phyloP scores from a whole-genome alignment of 768 basidiomycete species.

The Artomyces pyxidatus region DNA sequence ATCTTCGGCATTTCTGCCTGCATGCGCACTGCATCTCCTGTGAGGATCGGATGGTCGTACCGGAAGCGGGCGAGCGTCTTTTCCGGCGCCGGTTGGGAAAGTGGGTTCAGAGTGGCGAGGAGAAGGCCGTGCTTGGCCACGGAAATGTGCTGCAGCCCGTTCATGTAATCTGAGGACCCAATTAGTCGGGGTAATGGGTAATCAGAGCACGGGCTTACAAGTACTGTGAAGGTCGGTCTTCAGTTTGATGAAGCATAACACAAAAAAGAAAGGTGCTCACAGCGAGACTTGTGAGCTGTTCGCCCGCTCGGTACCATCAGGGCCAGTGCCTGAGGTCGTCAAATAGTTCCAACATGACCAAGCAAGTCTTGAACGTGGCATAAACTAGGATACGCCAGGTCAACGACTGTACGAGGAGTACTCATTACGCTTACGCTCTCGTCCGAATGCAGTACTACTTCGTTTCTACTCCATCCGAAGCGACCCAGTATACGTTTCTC shows the following conservation, averaged over 20 bases:
- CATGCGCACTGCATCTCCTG: constrained; percentile 44
- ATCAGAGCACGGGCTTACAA: constrained; percentile 7
- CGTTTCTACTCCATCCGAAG: constrained; percentile 63
- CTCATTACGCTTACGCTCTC: constrained; percentile 33
- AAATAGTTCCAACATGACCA: constrained; percentile 82
- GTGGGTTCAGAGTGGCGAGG: constrained; percentile 68
- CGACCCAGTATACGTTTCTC: constrained; percentile 49
- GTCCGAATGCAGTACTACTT: constrained; percentile 62
- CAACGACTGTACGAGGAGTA: background rate
- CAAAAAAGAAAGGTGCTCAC: constrained; percentile 30
- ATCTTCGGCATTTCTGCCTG: constrained; percentile 48
- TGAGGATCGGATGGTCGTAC: constrained; percentile 67
- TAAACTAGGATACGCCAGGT: constrained; percentile 36
- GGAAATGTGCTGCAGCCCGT: constrained; percentile 61
- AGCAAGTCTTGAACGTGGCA: constrained; percentile 51
- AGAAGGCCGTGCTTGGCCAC: constrained; percentile 49
- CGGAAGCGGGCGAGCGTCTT: constrained; percentile 42
- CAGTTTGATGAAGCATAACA: constrained; percentile 1
- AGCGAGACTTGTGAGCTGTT: constrained; percentile 54
- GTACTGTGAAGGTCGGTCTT: constrained; percentile 29
- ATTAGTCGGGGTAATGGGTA: background rate
- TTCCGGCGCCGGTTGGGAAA: constrained; percentile 43
- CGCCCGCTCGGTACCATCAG: constrained; percentile 28
- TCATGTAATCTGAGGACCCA: constrained; percentile 52
- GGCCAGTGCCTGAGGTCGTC: constrained; percentile 36